Evolutionary conservation across 306 rosid genomes (phyloP).

Genomic region (Casuarina equisetifolia): DNA sequence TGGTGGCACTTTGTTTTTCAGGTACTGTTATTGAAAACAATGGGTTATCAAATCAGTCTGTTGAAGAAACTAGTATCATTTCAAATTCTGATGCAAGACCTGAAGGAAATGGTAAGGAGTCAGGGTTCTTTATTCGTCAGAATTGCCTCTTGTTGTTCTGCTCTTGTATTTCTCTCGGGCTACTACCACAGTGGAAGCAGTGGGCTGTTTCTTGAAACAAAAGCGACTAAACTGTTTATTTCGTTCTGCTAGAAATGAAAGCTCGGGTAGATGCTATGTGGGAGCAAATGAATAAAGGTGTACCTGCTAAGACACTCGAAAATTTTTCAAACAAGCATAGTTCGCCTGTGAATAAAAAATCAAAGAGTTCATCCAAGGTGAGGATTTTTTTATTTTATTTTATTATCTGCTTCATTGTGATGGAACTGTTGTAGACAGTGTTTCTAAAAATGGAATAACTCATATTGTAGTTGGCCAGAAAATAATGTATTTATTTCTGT

Average conservation of each 20-base stretch:
- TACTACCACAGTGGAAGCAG: conserved; percentile 8
- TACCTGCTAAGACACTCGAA: conserved; percentile 50
- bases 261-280: conserved; percentile 83
- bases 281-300: conserved; percentile 94
- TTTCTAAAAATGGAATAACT: conserved; percentile 7
- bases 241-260: conserved; percentile 54
- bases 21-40: conserved; percentile 47
- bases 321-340: conserved; percentile 48
- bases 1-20: conserved; percentile 35
- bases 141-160: conserved; percentile 11
- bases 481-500: conserved; percentile 17
- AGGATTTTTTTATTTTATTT: conserved; percentile 27
- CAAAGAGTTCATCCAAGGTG: conserved; percentile 71
- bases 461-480: conserved; percentile 20
- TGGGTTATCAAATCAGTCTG: conserved; percentile 37
- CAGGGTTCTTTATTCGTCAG: conserved; percentile 1
- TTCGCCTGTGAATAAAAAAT: conserved; percentile 39
- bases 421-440: not conserved
- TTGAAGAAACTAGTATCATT: conserved; percentile 43
- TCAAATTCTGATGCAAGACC: conserved; percentile 39
- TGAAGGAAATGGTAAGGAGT: conserved; percentile 52
- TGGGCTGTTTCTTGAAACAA: conserved; percentile 15
- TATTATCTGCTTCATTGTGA: not conserved
- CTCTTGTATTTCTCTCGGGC: conserved; percentile 1
- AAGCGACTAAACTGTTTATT: conserved; percentile 18